A percentile compares a stretch with the other conserved stretches of the same genome.
phyloP scores from a whole-genome alignment of 345 rosid species.

The Linum usitatissimum region DNA sequence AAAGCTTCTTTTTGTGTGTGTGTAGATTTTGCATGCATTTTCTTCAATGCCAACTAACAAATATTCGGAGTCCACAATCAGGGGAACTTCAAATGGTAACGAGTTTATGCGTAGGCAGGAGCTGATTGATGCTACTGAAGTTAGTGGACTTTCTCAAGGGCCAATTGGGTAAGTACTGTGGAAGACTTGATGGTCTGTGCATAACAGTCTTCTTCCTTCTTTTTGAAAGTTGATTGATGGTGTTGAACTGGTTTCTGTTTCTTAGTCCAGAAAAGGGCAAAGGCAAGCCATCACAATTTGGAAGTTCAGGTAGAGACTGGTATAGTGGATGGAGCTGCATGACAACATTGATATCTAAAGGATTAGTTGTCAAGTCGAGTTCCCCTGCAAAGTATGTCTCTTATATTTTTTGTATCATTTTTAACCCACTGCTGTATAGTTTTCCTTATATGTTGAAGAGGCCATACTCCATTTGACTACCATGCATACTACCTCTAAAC shows the following conservation, averaged over 20 bases:
- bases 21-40: neutral
- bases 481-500: neutral
- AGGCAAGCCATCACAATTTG: conserved; percentile 57
- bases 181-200: neutral
- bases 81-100: conserved; percentile 52
- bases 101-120: conserved; percentile 79
- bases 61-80: conserved; percentile 14
- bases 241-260: conserved; percentile 10
- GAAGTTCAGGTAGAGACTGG: conserved; percentile 74
- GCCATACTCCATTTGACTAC: neutral
- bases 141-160: conserved; percentile 78
- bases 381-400: conserved; percentile 76
- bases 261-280: conserved; percentile 78
- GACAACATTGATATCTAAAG: conserved; percentile 65
- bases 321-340: conserved; percentile 95
- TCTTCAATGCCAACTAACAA: conserved; percentile 4
- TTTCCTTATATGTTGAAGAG: neutral
- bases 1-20: neutral
- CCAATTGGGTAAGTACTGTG: conserved; percentile 47
- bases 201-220: neutral
- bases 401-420: conserved; percentile 2
- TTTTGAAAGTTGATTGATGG: conserved; percentile 10
- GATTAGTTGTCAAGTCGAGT: conserved; percentile 82
- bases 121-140: conserved; percentile 88
- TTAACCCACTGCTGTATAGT: neutral